phyloP scores from a whole-genome alignment of 257 asterid genomes.

The Jasminum sambac region DNA sequence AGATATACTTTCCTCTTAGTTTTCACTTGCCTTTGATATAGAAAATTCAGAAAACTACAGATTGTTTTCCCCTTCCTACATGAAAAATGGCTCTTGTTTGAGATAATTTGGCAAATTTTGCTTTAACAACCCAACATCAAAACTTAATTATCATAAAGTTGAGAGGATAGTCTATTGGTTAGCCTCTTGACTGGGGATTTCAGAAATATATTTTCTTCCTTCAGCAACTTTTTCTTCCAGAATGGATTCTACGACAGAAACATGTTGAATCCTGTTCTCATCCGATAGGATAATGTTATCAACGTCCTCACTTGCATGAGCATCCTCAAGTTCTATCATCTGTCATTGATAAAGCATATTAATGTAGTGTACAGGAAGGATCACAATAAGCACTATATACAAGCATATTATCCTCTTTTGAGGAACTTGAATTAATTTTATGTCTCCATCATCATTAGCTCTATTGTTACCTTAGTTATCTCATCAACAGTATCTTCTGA shows the following conservation, averaged over 20 bases:
- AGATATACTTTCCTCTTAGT: too few species aligned
- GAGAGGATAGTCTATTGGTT: slow-evolving; percentile 11
- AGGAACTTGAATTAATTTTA: slow-evolving; percentile 1
- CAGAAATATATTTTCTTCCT: slow-evolving; percentile 4
- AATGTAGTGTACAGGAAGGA: neutral
- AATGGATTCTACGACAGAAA: slow-evolving; percentile 6
- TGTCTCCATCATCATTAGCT: neutral
- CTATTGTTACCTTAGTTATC: neutral
- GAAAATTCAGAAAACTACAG: too few species aligned
- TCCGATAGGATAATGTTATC: slow-evolving; percentile 7
- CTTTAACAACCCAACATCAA: neutral
- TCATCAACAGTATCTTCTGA: slow-evolving; percentile 18
- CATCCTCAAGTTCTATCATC: slow-evolving; percentile 22
- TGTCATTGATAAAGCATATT: neutral
- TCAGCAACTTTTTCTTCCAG: slow-evolving; percentile 15
- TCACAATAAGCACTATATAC: neutral
- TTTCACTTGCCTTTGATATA: too few species aligned
- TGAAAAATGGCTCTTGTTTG: slow-evolving; percentile 3
- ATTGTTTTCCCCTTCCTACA: slow-evolving; percentile 14
- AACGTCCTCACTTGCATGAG: slow-evolving; percentile 5
- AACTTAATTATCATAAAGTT: neutral
- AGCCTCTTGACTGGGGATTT: slow-evolving; percentile 28
- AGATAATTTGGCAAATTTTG: neutral
- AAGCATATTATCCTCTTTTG: neutral
- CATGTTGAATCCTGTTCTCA: slow-evolving; percentile 1